Base-by-base conservation (phyloP, 352 stramenopile genomes). In the Phytophthora lateralis region DNA sequence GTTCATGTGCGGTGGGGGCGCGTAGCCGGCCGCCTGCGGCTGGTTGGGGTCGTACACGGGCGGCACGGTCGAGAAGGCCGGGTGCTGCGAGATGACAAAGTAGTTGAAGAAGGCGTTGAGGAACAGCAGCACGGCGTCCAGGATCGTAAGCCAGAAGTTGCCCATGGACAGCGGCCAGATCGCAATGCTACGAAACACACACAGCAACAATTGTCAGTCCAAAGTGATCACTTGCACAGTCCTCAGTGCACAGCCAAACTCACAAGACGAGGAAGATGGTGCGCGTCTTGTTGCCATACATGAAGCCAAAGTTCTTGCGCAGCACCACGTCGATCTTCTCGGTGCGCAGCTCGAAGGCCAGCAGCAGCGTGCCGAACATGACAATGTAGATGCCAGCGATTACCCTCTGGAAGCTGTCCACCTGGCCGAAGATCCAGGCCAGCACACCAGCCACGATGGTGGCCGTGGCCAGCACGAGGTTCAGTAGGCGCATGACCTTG, bases 41-140 rank as follows among this genome's bases (percentile, higher is more conserved):
- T 67, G 63, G 43, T 60, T 69, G 20, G 50, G 41, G 46, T 76
- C 56, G 49, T 71, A 65, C 47, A 69, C 55, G 8, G 57, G 51
- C 26, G 55, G 72, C 61, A 85, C 60, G 18, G 80, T 71, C 20
- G 77, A 87, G 60, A 87, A 87, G 18, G 75, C 75, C 32, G 75
- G 77, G 71, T 87, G 77, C 70, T 95, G 82, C 30, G 81, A 94
- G 66, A 96, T 91, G 57, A 96, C 87, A 65, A 85, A 96, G 73
- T 93, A 96, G 78, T 96, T 96, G 80, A 96, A 96, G 63, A 96
- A 94, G 14, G 87, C 87, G 59, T 96, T 96, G 54, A 92, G 59
- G 63, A 96, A 96, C 32, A 96, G 73, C 63, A 96, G 68, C 59
- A 89, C 75, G n/a, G 87, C 87, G 70, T 96, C 83, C 21, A 96